phyloP scores from a whole-genome alignment of 139 green algal species.

The Microglena sp. region DNA sequence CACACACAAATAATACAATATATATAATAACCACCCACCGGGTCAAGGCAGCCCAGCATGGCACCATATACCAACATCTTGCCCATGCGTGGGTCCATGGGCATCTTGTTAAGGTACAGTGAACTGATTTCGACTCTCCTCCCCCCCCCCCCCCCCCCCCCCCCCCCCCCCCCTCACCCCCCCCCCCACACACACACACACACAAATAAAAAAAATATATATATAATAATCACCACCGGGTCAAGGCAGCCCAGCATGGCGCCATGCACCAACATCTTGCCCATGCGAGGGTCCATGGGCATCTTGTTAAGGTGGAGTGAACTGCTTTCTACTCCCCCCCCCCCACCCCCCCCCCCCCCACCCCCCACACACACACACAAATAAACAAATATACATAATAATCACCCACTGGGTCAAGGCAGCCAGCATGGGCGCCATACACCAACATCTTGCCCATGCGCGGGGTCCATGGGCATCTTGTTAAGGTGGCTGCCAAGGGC shows the following conservation, averaged over 20 bases:
- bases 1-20: too few species aligned
- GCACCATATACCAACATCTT: constrained; percentile 85
- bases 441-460: constrained; percentile 87
- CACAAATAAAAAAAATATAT: too few species aligned
- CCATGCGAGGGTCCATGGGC: constrained; percentile 37
- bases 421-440: constrained; percentile 72
- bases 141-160: too few species aligned
- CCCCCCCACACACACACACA: too few species aligned
- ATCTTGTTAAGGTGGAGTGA: constrained; percentile 12
- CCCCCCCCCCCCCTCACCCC: too few species aligned
- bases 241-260: constrained; percentile 64
- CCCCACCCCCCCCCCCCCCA: too few species aligned
- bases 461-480: constrained; percentile 50
- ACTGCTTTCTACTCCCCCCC: too few species aligned
- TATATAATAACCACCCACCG: too few species aligned
- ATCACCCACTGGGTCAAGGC: constrained; percentile 27
- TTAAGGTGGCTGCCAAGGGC: constrained; percentile 74
- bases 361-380: too few species aligned
- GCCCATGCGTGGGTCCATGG: constrained; percentile 47
- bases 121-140: too few species aligned
- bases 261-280: constrained; percentile 72
- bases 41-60: constrained; percentile 61
- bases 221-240: constrained; percentile 59
- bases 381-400: too few species aligned
- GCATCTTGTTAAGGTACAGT: constrained; percentile 68